Conservation (phyloP, 2,329 filamentous ascomycete genomes). For the Huntiella savannae region DNA sequence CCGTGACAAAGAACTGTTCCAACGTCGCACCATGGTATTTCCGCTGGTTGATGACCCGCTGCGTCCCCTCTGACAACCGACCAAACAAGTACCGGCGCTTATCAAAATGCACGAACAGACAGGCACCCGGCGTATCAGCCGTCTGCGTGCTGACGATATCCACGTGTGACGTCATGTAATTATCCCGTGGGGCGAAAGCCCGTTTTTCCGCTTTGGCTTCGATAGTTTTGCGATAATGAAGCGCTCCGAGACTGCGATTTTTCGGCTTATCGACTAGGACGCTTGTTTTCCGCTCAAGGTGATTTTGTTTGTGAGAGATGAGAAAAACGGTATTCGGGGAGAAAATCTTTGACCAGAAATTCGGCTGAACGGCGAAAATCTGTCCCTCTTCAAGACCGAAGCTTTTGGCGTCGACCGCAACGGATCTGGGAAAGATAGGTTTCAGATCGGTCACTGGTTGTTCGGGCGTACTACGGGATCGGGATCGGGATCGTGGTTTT, state of each 20-base stretch:
- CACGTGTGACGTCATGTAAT: slow-evolving; percentile 49
- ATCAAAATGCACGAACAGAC: slow-evolving; percentile 61
- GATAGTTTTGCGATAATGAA: background rate
- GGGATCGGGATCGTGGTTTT: background rate
- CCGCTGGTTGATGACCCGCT: slow-evolving; percentile 54
- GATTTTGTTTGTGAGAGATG: slow-evolving; percentile 1
- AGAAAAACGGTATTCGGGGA: slow-evolving; percentile 11
- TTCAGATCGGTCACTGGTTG: background rate
- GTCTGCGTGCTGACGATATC: slow-evolving; percentile 69
- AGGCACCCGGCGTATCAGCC: slow-evolving; percentile 68
- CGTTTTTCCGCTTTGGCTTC: slow-evolving; percentile 8
- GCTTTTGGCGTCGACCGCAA: slow-evolving; percentile 4
- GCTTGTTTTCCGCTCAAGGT: background rate
- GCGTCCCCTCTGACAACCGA: slow-evolving; percentile 63
- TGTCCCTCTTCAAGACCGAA: slow-evolving; percentile 4
- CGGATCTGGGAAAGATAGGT: background rate
- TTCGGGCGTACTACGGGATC: too few species aligned
- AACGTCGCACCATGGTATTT: slow-evolving; percentile 45
- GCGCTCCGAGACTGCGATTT: background rate
- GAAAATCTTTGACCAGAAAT: slow-evolving; percentile 6
- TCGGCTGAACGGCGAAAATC: slow-evolving; percentile 8
- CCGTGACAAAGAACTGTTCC: slow-evolving; percentile 66
- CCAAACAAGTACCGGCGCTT: slow-evolving; percentile 73
- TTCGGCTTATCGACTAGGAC: background rate
- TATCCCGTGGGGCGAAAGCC: background rate